A percentile compares a stretch with the other conserved stretches of the same genome.
phyloP scores from a whole-genome alignment of 352 stramenopile genomes.

The Thraustochytrium striatum region DNA sequence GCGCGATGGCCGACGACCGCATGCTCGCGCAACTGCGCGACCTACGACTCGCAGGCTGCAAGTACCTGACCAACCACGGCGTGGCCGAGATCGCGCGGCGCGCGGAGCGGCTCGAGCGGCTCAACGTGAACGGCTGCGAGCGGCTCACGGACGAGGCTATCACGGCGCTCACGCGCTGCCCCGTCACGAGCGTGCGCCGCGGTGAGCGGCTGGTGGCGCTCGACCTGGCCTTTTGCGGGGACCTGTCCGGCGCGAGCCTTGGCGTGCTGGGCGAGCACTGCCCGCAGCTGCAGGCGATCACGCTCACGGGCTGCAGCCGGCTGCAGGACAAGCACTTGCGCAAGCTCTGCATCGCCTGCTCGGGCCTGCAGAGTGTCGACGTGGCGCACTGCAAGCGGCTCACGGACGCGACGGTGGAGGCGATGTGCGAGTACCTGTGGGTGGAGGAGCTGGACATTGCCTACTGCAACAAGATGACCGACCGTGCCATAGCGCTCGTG shows the following conservation, averaged over 20 bases:
- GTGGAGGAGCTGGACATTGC: conserved; percentile 62
- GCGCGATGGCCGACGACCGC: conserved; percentile 70
- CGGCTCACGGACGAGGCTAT: conserved; percentile 66
- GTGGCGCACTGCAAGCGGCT: conserved; percentile 75
- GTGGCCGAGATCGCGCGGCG: conserved; percentile 66
- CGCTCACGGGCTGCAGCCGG: conserved; percentile 71
- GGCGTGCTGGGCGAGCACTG: conserved; percentile 63
- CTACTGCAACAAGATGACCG: conserved; percentile 67
- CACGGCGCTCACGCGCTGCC: conserved; percentile 62
- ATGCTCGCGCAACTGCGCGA: conserved; percentile 63
- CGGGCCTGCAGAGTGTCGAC: conserved; percentile 66
- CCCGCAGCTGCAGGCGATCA: conserved; percentile 65
- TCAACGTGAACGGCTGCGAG: conserved; percentile 53
- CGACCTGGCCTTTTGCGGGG: conserved; percentile 72
- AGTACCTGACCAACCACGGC: conserved; percentile 65
- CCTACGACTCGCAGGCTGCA: conserved; percentile 68
- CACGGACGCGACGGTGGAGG: conserved; percentile 65
- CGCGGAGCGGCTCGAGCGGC: conserved; percentile 47
- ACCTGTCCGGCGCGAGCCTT: conserved; percentile 64
- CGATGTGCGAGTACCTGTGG: conserved; percentile 70
- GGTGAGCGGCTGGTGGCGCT: conserved; percentile 61
- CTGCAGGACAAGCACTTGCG: conserved; percentile 67
- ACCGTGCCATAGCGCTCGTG: conserved; percentile 73
- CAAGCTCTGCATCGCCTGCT: conserved; percentile 67
- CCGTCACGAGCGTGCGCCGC: conserved; percentile 62